Evolutionary conservation across 805 yeast species (phyloP).

Genomic region (Kodamaea nitidulidarum): DNA sequence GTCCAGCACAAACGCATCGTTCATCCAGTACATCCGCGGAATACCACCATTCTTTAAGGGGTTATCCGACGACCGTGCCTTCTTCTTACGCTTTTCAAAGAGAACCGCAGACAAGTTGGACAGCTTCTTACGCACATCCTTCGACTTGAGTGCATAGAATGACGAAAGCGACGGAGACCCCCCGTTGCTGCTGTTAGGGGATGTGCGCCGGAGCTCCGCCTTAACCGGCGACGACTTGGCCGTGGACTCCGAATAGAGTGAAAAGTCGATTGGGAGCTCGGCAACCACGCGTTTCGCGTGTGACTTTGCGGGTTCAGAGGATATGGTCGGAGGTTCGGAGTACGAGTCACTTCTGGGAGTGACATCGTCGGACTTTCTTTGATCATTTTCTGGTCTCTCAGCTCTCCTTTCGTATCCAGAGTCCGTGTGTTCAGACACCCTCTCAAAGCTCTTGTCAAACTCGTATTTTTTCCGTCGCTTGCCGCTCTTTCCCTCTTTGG

Average conservation of each 20-base stretch:
- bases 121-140: constrained; percentile 24
- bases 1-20: constrained; percentile 85
- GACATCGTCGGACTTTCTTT: too few species aligned
- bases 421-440: too few species aligned
- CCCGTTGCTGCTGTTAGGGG: constrained; percentile 8
- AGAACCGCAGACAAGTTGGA: constrained; percentile 32
- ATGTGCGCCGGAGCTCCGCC: constrained; percentile 18
- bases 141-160: constrained; percentile 22
- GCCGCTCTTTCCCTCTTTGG: background rate
- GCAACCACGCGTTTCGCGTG: too few species aligned
- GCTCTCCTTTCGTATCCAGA: too few species aligned
- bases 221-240: constrained; percentile 27
- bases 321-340: too few species aligned
- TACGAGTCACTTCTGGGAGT: too few species aligned
- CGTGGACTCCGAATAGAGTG: constrained; percentile 23
- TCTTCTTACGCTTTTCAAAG: constrained; percentile 29
- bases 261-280: too few species aligned
- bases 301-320: too few species aligned
- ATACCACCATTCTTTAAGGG: constrained; percentile 50
- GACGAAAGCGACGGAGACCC: constrained; percentile 24
- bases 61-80: constrained; percentile 32
- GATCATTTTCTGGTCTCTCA: too few species aligned
- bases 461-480: too few species aligned
- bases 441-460: too few species aligned
- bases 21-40: constrained; percentile 89